Evolutionary conservation across 2,329 filamentous ascomycete species (phyloP).

Genomic region (Claviceps fusiformis): DNA sequence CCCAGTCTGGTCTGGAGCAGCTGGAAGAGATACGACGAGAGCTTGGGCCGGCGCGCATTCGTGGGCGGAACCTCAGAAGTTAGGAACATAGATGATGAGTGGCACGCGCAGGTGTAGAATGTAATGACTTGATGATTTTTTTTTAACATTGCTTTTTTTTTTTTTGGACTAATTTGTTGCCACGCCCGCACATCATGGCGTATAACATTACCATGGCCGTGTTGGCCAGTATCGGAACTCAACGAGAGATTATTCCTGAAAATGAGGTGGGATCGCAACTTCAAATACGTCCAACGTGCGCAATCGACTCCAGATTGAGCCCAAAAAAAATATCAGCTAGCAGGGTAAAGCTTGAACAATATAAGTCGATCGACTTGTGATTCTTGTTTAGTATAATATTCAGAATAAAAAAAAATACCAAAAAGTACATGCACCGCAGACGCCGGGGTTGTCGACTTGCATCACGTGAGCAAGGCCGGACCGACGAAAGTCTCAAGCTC

Average conservation of each 20-base stretch:
- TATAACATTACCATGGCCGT: too few species aligned
- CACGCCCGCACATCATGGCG: not conserved
- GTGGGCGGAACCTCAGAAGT: slow-evolving; percentile 10
- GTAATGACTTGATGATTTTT: slow-evolving; percentile 3
- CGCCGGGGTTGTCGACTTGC: not conserved
- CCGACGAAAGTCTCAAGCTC: not conserved
- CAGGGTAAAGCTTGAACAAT: not conserved
- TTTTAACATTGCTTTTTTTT: not conserved
- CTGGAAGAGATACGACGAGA: slow-evolving; percentile 77
- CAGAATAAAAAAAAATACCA: not conserved
- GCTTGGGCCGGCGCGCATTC: slow-evolving; percentile 61
- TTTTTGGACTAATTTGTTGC: not conserved
- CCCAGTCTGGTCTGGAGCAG: slow-evolving; percentile 72
- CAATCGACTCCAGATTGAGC: not conserved
- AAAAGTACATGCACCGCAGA: too few species aligned
- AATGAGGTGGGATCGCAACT: not conserved
- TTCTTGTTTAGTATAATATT: not conserved
- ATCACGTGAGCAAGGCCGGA: slow-evolving; percentile 4
- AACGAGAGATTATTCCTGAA: not conserved
- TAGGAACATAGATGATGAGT: not conserved
- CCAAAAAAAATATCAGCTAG: not conserved
- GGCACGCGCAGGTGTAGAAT: not conserved
- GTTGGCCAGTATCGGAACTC: too few species aligned
- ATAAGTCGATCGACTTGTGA: not conserved
- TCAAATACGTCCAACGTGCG: not conserved